phyloP scores from a whole-genome alignment of 441 rosid species.

The Gossypium trilobum region DNA sequence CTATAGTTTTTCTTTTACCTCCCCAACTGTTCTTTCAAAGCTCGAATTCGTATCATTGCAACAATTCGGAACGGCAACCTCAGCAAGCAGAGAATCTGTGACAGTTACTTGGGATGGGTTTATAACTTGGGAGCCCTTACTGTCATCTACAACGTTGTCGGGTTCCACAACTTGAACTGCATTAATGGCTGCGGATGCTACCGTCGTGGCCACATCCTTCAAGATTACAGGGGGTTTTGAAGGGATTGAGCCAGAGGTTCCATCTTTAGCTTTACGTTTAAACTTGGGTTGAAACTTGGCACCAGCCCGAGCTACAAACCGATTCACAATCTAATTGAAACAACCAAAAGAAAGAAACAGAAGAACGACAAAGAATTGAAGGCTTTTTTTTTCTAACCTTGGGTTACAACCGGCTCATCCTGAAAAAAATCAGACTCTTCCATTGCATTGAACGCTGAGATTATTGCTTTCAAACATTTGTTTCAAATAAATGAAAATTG shows the following conservation, averaged over 20 bases:
- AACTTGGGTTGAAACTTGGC: constrained; percentile 8
- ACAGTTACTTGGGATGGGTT: constrained; percentile 5
- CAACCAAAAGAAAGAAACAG: neutral
- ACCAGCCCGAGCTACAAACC: constrained; percentile 9
- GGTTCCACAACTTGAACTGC: neutral
- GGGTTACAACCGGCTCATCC: neutral
- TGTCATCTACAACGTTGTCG: neutral
- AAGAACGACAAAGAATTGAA: neutral
- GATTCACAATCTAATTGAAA: neutral
- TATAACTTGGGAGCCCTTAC: neutral
- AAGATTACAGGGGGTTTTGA: constrained; percentile 1
- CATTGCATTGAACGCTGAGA: neutral
- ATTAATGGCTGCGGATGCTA: neutral
- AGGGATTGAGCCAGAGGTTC: neutral
- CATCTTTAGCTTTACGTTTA: constrained; percentile 7
- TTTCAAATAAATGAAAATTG: neutral
- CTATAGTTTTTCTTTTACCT: constrained; percentile 12
- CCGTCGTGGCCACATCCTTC: neutral
- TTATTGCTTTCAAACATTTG: neutral
- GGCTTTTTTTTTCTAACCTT: constrained; percentile 8
- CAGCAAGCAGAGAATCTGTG: constrained; percentile 12
- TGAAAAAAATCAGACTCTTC: constrained; percentile 1
- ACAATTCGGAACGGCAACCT: constrained; percentile 9
- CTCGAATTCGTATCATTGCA: constrained; percentile 19
- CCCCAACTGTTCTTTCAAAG: constrained; percentile 21